Base-by-base conservation (phyloP, 106 monocot genomes). In the Hemerocallis citrina region DNA sequence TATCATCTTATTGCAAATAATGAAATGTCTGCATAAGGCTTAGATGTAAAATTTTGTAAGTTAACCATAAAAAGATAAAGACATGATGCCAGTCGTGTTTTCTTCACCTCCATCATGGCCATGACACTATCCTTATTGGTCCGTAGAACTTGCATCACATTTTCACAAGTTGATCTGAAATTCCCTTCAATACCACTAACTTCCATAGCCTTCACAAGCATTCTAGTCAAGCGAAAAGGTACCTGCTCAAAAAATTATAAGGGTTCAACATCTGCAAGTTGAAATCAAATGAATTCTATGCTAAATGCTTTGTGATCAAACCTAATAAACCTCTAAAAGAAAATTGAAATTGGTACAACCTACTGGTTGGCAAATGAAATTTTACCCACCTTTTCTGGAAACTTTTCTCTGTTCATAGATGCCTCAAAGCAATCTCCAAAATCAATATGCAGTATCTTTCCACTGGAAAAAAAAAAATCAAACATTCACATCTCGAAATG, bases 341-440 rank as follows among this genome's bases (percentile, higher is more conserved):
- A 54, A n/a, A 54, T 54, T 16, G 31, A 31, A 54, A 54, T 31
- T 5, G 30, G 16, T 15, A 54, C n/a, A 31, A 28, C 21, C 21
- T 6, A 14, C 37, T 59, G 59, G 22, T 37, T 59, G 12, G 39
- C 57, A 19, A 21, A 59, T 59, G 25, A 59, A 39, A 24, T 14
- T n/a, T 36, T 35, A 43, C 72, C 61, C 67, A 81, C 96, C 62
- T 98, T 98, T 58, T 98, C 96, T 14, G 96, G 96, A 58, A 98
- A 98, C 65, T 98, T 98, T 37, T 98, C 96, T 33, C 96, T 66
- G 54, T 98, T 98, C 96, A 98, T 98, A 28, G 96, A 88, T 29
- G 96, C 96, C 82, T 98, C 96, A 63, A 98, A 98, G 55, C 96
- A 98, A 49, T 98, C 96, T 66, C 96, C 96, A 69, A 98, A 98